phyloP scores from a whole-genome alignment of 202 grass and related monocot species.

The Musa balbisiana region DNA sequence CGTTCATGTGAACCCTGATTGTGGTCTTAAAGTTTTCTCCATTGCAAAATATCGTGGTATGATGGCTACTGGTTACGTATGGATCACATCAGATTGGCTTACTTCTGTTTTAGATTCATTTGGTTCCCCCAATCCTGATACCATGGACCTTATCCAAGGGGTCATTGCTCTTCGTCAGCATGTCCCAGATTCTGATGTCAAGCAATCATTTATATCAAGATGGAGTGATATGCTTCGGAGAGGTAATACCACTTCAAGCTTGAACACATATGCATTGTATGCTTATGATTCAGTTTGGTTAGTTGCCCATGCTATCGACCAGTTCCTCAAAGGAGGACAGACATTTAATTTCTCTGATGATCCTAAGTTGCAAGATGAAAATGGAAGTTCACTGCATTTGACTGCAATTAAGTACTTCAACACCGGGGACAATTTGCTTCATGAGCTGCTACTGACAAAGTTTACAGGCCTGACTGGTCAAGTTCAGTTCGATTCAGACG shows the following conservation, averaged over 20 bases:
- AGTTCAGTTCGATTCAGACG: slow-evolving; percentile 54
- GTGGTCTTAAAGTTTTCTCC: slow-evolving; percentile 56
- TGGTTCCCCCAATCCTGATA: slow-evolving; percentile 31
- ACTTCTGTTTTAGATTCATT: slow-evolving; percentile 59
- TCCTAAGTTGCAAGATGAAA: slow-evolving; percentile 37
- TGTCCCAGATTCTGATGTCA: slow-evolving; percentile 41
- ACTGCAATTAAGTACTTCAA: slow-evolving; percentile 50
- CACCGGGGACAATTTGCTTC: slow-evolving; percentile 53
- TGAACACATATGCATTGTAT: slow-evolving; percentile 61
- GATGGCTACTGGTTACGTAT: slow-evolving; percentile 78
- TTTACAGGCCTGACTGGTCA: slow-evolving; percentile 73
- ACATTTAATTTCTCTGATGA: slow-evolving; percentile 59
- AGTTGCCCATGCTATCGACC: slow-evolving; percentile 62
- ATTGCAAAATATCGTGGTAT: slow-evolving; percentile 70
- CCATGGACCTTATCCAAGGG: slow-evolving; percentile 61
- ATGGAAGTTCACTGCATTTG: slow-evolving; percentile 55
- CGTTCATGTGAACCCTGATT: slow-evolving; percentile 88
- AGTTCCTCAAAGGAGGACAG: slow-evolving; percentile 52
- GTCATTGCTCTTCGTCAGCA: slow-evolving; percentile 77
- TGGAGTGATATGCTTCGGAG: slow-evolving; percentile 41
- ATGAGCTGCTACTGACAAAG: slow-evolving; percentile 53
- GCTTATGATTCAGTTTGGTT: slow-evolving; percentile 93
- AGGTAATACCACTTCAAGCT: slow-evolving; percentile 20
- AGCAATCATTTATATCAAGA: slow-evolving; percentile 36
- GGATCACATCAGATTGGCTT: slow-evolving; percentile 93